Conservation (phyloP, 768 basidiomycete genomes). For the Clitopilus passeckerianus region DNA sequence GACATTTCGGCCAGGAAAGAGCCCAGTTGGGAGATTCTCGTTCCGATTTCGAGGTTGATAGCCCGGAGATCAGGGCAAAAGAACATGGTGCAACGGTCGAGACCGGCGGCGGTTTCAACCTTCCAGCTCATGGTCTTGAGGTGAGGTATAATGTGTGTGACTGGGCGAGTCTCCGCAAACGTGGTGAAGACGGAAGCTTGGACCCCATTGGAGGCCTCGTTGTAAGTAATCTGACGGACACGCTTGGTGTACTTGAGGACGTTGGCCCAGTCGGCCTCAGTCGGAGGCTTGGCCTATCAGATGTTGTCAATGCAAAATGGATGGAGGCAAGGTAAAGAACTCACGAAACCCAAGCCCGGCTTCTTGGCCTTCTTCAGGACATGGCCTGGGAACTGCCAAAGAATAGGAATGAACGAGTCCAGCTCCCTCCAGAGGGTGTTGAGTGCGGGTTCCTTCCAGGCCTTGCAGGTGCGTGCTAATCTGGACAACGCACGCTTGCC, state of each 20-base stretch:
- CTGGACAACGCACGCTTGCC: constrained; percentile 67
- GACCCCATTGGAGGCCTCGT: constrained; percentile 61
- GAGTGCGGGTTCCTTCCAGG: constrained; percentile 69
- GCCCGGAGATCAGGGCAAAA: constrained; percentile 57
- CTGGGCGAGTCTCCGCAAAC: constrained; percentile 60
- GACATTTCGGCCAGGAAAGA: constrained; percentile 63
- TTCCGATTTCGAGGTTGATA: constrained; percentile 59
- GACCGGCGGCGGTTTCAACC: constrained; percentile 58
- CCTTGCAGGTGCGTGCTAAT: constrained; percentile 70
- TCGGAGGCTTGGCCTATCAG: constrained; percentile 52
- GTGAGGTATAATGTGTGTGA: constrained; percentile 61
- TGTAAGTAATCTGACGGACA: constrained; percentile 64
- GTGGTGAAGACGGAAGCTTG: constrained; percentile 62
- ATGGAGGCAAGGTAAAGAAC: constrained; percentile 18
- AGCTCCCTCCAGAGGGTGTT: constrained; percentile 74
- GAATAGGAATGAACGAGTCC: constrained; percentile 67
- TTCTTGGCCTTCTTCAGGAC: constrained; percentile 65
- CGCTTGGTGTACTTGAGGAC: constrained; percentile 64
- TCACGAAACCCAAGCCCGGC: constrained; percentile 74
- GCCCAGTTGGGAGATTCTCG: constrained; percentile 52
- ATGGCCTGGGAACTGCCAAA: constrained; percentile 65
- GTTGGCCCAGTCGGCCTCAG: constrained; percentile 63
- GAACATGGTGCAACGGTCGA: constrained; percentile 64
- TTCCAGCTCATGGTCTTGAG: constrained; percentile 70
- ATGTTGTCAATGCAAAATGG: background rate